These are phyloP conservation scores for Scytalidium lignicola DNA, from an alignment of 2,329 filamentous ascomycete species.

Conservation along the genomic window DNA sequence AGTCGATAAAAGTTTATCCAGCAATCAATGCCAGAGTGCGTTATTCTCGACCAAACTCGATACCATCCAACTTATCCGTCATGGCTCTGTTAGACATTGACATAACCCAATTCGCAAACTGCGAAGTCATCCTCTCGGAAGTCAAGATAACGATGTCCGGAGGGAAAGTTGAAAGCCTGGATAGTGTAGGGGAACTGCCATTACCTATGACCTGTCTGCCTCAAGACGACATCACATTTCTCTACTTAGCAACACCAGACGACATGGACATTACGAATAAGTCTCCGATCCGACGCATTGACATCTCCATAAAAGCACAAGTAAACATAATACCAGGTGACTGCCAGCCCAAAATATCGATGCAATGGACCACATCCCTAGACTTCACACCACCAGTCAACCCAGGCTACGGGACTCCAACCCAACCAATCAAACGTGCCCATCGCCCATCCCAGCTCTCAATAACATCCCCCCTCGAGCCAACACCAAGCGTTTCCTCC, in stretches of 20 bases:
- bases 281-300: constrained; percentile 46
- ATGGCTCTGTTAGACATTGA: constrained; percentile 71
- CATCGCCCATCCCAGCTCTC: constrained; percentile 61
- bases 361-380: constrained; percentile 63
- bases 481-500: constrained; percentile 47
- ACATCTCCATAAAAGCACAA: constrained; percentile 56
- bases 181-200: constrained; percentile 39
- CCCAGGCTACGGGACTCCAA: constrained; percentile 53
- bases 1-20: constrained; percentile 60
- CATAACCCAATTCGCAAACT: constrained; percentile 65
- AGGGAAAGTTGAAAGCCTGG: constrained; percentile 54
- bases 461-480: constrained; percentile 48
- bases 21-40: constrained; percentile 68
- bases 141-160: constrained; percentile 54
- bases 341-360: constrained; percentile 57
- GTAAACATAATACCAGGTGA: constrained; percentile 49
- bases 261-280: constrained; percentile 32
- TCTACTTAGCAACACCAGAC: constrained; percentile 60
- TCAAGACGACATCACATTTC: constrained; percentile 69
- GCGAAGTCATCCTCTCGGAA: constrained; percentile 56
- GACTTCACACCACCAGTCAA: constrained; percentile 66
- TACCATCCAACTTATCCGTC: constrained; percentile 50
- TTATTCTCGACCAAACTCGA: constrained; percentile 60
- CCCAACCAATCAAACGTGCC: constrained; percentile 54
- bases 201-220: constrained; percentile 59